Percentiles rank a stretch among this genome's conserved stretches.
Evolutionary conservation across 2,329 filamentous ascomycete species (phyloP).

Genomic region (Lasiodiplodia sp.): DNA sequence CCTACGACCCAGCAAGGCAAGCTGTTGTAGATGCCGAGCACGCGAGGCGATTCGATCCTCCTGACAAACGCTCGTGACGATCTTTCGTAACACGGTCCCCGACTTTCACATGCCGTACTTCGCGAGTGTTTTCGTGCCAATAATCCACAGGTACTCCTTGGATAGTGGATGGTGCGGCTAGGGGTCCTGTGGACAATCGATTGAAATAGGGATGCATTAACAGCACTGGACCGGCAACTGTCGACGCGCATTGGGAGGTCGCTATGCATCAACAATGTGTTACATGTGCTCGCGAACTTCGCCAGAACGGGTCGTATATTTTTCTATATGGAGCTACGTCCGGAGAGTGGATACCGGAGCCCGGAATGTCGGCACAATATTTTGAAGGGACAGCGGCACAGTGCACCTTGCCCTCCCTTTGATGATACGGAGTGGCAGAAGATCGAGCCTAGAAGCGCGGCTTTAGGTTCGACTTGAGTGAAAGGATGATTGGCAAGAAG

Average conservation of each 20-base stretch:
- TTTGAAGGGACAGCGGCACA: not conserved
- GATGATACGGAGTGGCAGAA: not conserved
- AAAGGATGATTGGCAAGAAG: not conserved
- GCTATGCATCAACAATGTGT: not conserved
- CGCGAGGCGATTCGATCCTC: not conserved
- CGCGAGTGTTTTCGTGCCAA: not conserved
- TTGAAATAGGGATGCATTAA: constrained; percentile 1
- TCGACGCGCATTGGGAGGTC: not conserved
- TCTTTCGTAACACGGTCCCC: not conserved
- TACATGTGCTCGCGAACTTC: not conserved
- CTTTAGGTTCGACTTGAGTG: not conserved
- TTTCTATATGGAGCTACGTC: not conserved
- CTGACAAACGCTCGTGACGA: not conserved
- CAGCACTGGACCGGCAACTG: not conserved
- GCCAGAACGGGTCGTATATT: not conserved
- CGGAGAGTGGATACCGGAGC: not conserved
- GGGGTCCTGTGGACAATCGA: not conserved
- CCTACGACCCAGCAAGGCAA: not conserved
- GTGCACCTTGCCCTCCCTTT: not conserved
- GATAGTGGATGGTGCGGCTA: not conserved
- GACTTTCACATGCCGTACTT: not conserved
- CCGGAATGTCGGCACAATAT: not conserved
- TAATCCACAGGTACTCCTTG: not conserved
- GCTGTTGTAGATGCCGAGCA: not conserved
- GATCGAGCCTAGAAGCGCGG: not conserved